Evolutionary conservation across 2,329 filamentous ascomycete genomes (phyloP).

Genomic region (Beauveria sp.): DNA sequence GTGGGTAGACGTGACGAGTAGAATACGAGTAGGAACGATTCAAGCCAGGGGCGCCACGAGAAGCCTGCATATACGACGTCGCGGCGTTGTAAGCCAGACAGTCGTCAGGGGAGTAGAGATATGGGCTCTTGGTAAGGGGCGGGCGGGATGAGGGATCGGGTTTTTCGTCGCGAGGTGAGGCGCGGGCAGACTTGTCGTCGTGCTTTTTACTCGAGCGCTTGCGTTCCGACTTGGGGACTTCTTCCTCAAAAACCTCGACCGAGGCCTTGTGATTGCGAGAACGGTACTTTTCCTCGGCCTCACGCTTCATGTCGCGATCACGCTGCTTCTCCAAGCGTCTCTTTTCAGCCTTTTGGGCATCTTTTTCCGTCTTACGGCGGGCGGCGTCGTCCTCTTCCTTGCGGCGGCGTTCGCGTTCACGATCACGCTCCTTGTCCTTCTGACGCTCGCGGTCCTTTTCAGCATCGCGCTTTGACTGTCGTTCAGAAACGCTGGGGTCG

Average conservation of each 20-base stretch:
- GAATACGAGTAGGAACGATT: slow-evolving; percentile 17
- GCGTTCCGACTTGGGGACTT: slow-evolving; percentile 26
- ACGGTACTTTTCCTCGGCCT: slow-evolving; percentile 27
- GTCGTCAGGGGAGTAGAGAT: slow-evolving; percentile 9
- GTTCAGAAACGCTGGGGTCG: slow-evolving; percentile 39
- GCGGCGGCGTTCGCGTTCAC: slow-evolving; percentile 9
- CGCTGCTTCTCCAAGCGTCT: slow-evolving; percentile 26
- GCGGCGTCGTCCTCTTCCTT: background rate
- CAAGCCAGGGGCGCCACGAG: slow-evolving; percentile 16
- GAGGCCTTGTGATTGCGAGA: slow-evolving; percentile 23
- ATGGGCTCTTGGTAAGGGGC: background rate
- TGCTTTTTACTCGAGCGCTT: slow-evolving; percentile 34
- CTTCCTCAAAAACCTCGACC: slow-evolving; percentile 28
- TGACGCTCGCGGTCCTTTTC: slow-evolving; percentile 29
- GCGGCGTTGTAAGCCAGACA: background rate
- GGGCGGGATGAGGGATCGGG: slow-evolving; percentile 10
- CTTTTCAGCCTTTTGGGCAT: slow-evolving; percentile 27
- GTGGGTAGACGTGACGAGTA: slow-evolving; percentile 21
- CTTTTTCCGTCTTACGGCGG: slow-evolving; percentile 27
- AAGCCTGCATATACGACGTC: slow-evolving; percentile 12
- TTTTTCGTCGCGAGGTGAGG: slow-evolving; percentile 9
- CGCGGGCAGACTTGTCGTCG: slow-evolving; percentile 17
- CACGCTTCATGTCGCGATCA: slow-evolving; percentile 31
- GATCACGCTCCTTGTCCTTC: slow-evolving; percentile 24
- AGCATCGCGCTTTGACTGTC: slow-evolving; percentile 35